Evolutionary conservation across 2,329 filamentous ascomycete species (phyloP).

Genomic region (Diplodia sapinea): DNA sequence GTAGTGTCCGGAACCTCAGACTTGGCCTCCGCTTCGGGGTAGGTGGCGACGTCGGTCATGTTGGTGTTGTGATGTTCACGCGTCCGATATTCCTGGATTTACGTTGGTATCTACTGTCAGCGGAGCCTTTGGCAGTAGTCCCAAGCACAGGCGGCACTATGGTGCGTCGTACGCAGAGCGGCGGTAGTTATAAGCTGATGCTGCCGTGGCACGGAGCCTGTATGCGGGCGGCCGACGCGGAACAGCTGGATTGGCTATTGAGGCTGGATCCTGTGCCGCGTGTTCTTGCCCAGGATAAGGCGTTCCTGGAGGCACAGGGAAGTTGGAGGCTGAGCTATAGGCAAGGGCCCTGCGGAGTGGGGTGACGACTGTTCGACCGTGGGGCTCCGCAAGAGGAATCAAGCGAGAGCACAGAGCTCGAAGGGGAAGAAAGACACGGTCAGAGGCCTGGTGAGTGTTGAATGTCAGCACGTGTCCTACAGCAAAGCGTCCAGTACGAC

Average conservation of each 20-base stretch:
- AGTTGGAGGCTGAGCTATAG: constrained; percentile 15
- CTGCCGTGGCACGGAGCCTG: constrained; percentile 34
- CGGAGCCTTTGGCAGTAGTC: constrained; percentile 9
- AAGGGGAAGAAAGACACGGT: constrained; percentile 33
- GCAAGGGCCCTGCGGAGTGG: neutral
- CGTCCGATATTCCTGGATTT: neutral
- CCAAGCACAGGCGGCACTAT: constrained; percentile 7
- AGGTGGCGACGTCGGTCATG: constrained; percentile 49
- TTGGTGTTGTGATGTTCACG: constrained; percentile 7
- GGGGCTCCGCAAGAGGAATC: constrained; percentile 38
- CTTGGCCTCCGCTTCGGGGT: constrained; percentile 45
- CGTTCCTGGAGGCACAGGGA: constrained; percentile 33
- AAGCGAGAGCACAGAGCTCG: constrained; percentile 40
- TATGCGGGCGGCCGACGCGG: constrained; percentile 37
- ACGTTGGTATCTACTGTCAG: constrained; percentile 20
- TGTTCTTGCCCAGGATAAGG: constrained; percentile 32
- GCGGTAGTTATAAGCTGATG: constrained; percentile 35
- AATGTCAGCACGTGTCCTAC: constrained; percentile 47
- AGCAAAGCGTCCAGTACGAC: constrained; percentile 41
- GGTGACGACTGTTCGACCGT: constrained; percentile 27
- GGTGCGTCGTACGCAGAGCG: constrained; percentile 33
- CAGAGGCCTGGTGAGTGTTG: constrained; percentile 38
- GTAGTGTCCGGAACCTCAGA: constrained; percentile 40
- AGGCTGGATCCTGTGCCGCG: constrained; percentile 35
- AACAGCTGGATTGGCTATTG: constrained; percentile 32